These are phyloP conservation scores for Amyloporia xantha DNA, from an alignment of 768 basidiomycete species.

Conservation along the genomic window DNA sequence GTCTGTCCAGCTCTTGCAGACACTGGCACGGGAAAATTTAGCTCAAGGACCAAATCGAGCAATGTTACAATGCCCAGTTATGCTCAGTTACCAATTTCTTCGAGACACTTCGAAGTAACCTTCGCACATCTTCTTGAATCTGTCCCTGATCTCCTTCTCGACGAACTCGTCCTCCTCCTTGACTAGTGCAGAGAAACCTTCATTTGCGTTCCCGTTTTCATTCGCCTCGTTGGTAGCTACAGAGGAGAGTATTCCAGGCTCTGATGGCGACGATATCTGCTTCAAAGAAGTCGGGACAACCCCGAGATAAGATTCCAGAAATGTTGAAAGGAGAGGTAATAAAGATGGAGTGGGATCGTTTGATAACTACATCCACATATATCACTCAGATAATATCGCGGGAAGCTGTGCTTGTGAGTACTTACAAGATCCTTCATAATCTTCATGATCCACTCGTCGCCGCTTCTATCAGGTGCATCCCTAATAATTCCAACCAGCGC, in stretches of 20 bases:
- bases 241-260: conserved; percentile 49
- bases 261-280: conserved; percentile 50
- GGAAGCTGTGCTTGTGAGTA: conserved; percentile 13
- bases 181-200: conserved; percentile 33
- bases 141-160: conserved; percentile 77
- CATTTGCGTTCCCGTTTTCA: conserved; percentile 20
- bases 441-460: conserved; percentile 89
- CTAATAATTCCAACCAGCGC: conserved; percentile 81
- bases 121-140: conserved; percentile 90
- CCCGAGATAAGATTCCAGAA: conserved; percentile 92
- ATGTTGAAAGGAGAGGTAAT: conserved; percentile 83
- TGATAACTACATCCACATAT: conserved; percentile 50
- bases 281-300: conserved; percentile 48
- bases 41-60: not conserved
- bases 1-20: conserved; percentile 92
- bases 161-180: conserved; percentile 70
- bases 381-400: not conserved
- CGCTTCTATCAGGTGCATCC: conserved; percentile 63
- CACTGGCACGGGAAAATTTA: conserved; percentile 41
- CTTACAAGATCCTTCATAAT: conserved; percentile 77
- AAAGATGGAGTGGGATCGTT: conserved; percentile 84
- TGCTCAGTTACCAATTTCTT: conserved; percentile 92
- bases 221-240: conserved; percentile 23
- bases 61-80: conserved; percentile 45
- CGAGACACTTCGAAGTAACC: conserved; percentile 88